A percentile compares a stretch with the other conserved stretches of the same genome.
phyloP scores from a whole-genome alignment of 179 eudicot species.

The Spergularia azorica region DNA sequence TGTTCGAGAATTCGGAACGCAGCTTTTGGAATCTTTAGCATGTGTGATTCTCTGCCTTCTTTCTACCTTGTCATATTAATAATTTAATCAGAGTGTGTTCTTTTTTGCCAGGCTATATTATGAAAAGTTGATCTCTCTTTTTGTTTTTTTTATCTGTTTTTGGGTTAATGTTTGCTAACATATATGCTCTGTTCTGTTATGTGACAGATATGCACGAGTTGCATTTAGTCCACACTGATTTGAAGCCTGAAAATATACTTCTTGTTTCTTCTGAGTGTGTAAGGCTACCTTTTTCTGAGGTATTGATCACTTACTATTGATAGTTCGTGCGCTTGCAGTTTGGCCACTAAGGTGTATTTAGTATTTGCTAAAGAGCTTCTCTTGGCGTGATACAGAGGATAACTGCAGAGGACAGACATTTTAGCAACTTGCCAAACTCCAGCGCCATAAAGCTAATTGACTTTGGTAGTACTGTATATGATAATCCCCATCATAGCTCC shows the following conservation, averaged over 20 bases:
- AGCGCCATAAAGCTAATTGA: conserved; percentile 92
- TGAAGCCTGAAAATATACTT: conserved; percentile 91
- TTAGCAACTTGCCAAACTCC: conserved; percentile 77
- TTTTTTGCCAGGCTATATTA: background rate
- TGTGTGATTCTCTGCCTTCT: conserved; percentile 63
- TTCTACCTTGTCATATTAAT: conserved; percentile 27
- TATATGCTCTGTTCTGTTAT: conserved; percentile 24
- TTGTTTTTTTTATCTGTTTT: background rate
- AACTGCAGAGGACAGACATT: conserved; percentile 46
- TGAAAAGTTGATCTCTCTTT: too few species aligned
- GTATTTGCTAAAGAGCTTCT: conserved; percentile 35
- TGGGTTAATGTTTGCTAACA: background rate
- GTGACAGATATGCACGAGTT: conserved; percentile 80
- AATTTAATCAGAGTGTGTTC: conserved; percentile 4
- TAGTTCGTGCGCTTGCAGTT: conserved; percentile 19
- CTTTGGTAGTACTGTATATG: conserved; percentile 88
- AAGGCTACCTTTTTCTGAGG: conserved; percentile 66
- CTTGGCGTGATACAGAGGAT: conserved; percentile 61
- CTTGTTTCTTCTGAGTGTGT: conserved; percentile 72
- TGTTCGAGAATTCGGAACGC: conserved; percentile 88
- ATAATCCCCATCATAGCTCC: conserved; percentile 66
- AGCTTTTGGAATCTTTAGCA: conserved; percentile 95
- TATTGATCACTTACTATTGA: conserved; percentile 40
- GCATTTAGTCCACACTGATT: conserved; percentile 75
- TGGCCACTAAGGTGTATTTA: conserved; percentile 24